Evolutionary conservation across 768 basidiomycete genomes (phyloP), one percentile per base, ranked within the genome.

Genomic region (Leccinum incarnatum): DNA sequence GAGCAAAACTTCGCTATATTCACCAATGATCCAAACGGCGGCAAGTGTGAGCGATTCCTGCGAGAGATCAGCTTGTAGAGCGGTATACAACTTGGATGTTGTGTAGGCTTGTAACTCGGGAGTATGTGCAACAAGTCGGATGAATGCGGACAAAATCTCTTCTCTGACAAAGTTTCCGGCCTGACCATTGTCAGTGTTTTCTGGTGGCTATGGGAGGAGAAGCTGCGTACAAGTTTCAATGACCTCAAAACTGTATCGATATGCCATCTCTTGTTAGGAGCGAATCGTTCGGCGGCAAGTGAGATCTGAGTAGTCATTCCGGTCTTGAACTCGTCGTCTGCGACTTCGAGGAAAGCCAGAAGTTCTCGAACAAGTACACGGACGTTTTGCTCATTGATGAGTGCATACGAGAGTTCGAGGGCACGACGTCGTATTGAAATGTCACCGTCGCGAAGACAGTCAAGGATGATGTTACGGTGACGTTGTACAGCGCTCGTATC

Each of bases 221-320:
- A 45, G 21, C 2, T 3, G 79, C 88, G 57, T 59, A 96, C 95
- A 68, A 98, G 76, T 72, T 95, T 95, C 61, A 99, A 74, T 2
- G 94, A 92, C 29, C 97, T 84, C 51, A 99, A 75, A 4, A 98
- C 92, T 0, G 97, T 98, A 72, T 98, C 97, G 54, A 99, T 99
- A 71, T 99, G 97, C 96, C 96, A 99, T 62, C 97, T 82, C 75
- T 95, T 95, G 74, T 96, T 98, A 0, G 97, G 97, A 1, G 96
- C 96, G 69, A 93, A 98, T 48, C 95, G 81, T 74, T 99, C 97
- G 0, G 97, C 97, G 2, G 95, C 96, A 25, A 98, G 78, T 55
- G 89, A 93, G 51, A 99, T 95, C 73, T 99, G 96, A 0, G 96
- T 98, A 0, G 97, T 99, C 87, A 99, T 89, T 1, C 93, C 91